Percentiles rank a stretch among this genome's conserved stretches.
phyloP scores from a whole-genome alignment of 495 filamentous ascomycete genomes.

The Aspergillus funiculosus region DNA sequence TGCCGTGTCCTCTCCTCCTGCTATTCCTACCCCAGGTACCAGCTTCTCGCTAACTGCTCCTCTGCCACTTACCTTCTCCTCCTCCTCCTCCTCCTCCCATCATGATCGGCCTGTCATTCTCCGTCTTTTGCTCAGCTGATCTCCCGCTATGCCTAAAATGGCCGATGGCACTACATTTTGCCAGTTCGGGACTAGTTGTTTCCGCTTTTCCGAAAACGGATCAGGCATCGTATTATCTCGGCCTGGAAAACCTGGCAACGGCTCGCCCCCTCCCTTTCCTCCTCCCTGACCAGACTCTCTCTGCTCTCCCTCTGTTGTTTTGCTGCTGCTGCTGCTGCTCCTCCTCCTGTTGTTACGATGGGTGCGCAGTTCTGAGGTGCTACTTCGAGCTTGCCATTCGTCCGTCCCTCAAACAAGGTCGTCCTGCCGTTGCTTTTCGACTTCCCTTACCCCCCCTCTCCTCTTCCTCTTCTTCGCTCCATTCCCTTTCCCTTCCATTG shows the following conservation, averaged over 20 bases:
- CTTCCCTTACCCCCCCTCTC: neutral
- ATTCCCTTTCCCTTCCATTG: constrained; percentile 6
- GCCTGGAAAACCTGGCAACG: constrained; percentile 8
- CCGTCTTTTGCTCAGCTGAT: constrained; percentile 12
- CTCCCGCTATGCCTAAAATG: constrained; percentile 18
- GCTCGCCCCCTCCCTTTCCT: neutral
- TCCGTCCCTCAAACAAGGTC: constrained; percentile 18
- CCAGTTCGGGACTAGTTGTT: constrained; percentile 11
- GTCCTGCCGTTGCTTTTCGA: constrained; percentile 2
- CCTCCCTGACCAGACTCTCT: constrained; percentile 2
- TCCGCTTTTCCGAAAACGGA: constrained; percentile 7
- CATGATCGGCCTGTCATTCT: constrained; percentile 18
- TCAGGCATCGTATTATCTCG: constrained; percentile 13
- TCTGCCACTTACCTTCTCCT: neutral
- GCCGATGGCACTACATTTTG: constrained; percentile 14
- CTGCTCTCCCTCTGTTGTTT: constrained; percentile 1
- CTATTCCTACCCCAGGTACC: neutral
- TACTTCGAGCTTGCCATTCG: constrained; percentile 19
- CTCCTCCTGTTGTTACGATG: constrained; percentile 11
- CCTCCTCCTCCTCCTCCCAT: neutral
- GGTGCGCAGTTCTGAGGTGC: no score
- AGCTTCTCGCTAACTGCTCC: neutral
- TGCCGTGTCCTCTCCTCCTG: no score
- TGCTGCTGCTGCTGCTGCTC: neutral
- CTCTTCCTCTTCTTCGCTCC: constrained; percentile 6